These are phyloP conservation scores for Vishniacozyma victoriae DNA, from an alignment of 768 basidiomycete species.

Conservation along the genomic window DNA sequence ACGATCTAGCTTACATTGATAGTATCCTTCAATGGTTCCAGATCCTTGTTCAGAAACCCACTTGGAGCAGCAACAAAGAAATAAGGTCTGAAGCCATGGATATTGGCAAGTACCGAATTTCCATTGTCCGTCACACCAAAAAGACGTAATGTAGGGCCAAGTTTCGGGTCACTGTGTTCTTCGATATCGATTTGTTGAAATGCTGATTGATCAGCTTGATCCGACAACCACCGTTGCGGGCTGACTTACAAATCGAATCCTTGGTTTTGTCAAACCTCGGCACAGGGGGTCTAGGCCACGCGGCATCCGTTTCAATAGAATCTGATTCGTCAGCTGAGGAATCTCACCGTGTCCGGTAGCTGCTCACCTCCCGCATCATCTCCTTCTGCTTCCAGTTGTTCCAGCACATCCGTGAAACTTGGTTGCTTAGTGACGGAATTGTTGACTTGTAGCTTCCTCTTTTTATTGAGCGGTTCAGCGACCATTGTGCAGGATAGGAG, in stretches of 20 bases:
- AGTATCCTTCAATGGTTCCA: conserved; percentile 59
- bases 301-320: conserved; percentile 37
- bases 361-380: conserved; percentile 28
- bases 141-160: conserved; percentile 57
- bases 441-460: conserved; percentile 20
- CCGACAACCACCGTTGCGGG: too few relatives aligned
- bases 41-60: conserved; percentile 67
- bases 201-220: conserved; percentile 51
- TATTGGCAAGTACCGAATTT: conserved; percentile 77
- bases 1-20: conserved; percentile 61
- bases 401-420: conserved; percentile 37
- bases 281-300: conserved; percentile 48
- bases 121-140: conserved; percentile 89
- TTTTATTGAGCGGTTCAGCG: conserved; percentile 30
- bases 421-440: conserved; percentile 22
- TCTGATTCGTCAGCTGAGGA: conserved; percentile 2
- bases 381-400: conserved; percentile 41
- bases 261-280: conserved; percentile 56
- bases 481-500: conserved; percentile 4
- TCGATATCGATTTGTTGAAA: conserved; percentile 98
- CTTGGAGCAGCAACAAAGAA: conserved; percentile 85
- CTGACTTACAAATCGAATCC: conserved; percentile 63
- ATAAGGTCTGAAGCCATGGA: conserved; percentile 81
- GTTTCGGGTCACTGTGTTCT: conserved; percentile 55
- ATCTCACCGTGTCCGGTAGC: neutral